Conservation (phyloP, 2,329 filamentous ascomycete genomes). For the Furcasterigmium sp. region DNA sequence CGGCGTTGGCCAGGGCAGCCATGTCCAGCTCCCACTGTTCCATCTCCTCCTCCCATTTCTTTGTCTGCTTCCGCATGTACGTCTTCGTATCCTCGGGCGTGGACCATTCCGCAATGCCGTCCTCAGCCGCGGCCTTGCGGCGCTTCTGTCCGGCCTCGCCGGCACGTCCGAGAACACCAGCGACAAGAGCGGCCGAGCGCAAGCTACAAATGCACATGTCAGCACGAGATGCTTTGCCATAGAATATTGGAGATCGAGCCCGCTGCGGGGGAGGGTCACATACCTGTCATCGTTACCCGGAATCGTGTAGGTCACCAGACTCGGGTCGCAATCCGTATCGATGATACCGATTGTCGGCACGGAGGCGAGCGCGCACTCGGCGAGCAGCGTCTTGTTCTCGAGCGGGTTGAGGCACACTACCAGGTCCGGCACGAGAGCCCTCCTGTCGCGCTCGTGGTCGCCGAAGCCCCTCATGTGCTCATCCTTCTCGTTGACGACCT, state of each 20-base stretch:
- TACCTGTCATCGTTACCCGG: constrained; percentile 95
- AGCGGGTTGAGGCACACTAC: constrained; percentile 89
- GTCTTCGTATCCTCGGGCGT: constrained; percentile 37
- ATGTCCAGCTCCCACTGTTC: constrained; percentile 29
- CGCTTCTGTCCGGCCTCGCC: constrained; percentile 70
- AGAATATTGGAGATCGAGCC: no score
- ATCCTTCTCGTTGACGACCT: constrained; percentile 76
- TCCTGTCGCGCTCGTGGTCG: constrained; percentile 54
- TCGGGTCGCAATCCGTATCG: constrained; percentile 88
- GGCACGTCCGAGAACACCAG: constrained; percentile 78
- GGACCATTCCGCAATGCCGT: constrained; percentile 60
- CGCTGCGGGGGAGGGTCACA: constrained; percentile 16
- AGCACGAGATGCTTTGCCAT: neutral
- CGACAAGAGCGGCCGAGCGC: constrained; percentile 75
- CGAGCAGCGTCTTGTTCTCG: constrained; percentile 85
- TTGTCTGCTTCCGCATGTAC: constrained; percentile 30
- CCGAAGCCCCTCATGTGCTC: constrained; percentile 55
- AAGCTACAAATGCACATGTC: constrained; percentile 47
- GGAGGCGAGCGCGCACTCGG: constrained; percentile 82
- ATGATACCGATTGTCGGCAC: constrained; percentile 94
- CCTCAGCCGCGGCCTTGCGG: constrained; percentile 56
- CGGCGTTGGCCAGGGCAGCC: constrained; percentile 17
- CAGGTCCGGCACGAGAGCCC: constrained; percentile 76
- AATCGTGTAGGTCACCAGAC: constrained; percentile 93
- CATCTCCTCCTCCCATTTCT: constrained; percentile 22